Evolutionary conservation across 805 yeast genomes (phyloP).

Genomic region (Tetrapisispora namnaoensis): DNA sequence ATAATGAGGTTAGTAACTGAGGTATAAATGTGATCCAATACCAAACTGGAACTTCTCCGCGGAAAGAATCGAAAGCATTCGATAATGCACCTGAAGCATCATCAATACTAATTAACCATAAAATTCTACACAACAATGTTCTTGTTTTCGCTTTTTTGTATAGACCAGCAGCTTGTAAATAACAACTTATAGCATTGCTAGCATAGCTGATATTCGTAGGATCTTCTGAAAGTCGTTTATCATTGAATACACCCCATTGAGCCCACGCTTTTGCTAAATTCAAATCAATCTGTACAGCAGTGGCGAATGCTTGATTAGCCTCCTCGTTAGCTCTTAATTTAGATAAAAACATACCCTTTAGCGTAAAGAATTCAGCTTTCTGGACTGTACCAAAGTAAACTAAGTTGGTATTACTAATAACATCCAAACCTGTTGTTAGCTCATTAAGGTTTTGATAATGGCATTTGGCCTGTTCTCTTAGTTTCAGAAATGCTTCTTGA

Average conservation of each 20-base stretch:
- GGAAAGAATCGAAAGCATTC: slow-evolving; percentile 79
- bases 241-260: slow-evolving; percentile 97
- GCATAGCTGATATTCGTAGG: slow-evolving; percentile 77
- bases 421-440: slow-evolving; percentile 89
- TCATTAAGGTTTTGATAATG: slow-evolving; percentile 90
- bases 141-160: slow-evolving; percentile 90
- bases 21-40: slow-evolving; percentile 98
- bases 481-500: slow-evolving; percentile 91
- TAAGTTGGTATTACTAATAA: slow-evolving; percentile 88
- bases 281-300: slow-evolving; percentile 92
- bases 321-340: slow-evolving; percentile 85
- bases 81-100: slow-evolving; percentile 73
- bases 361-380: slow-evolving; percentile 93
- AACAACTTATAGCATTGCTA: slow-evolving; percentile 89
- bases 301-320: slow-evolving; percentile 95
- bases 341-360: slow-evolving; percentile 96
- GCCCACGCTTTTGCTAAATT: slow-evolving; percentile 98
- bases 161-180: slow-evolving; percentile 93
- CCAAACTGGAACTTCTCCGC: slow-evolving; percentile 98
- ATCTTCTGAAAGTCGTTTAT: slow-evolving; percentile 72
- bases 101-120: slow-evolving; percentile 90
- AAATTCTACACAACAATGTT: slow-evolving; percentile 73
- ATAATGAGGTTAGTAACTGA: slow-evolving; percentile 77
- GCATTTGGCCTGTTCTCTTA: slow-evolving; percentile 95
- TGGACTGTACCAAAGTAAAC: slow-evolving; percentile 96